These are phyloP conservation scores for Striga asiatica DNA, from an alignment of 257 asterid genomes.

Conservation along the genomic window DNA sequence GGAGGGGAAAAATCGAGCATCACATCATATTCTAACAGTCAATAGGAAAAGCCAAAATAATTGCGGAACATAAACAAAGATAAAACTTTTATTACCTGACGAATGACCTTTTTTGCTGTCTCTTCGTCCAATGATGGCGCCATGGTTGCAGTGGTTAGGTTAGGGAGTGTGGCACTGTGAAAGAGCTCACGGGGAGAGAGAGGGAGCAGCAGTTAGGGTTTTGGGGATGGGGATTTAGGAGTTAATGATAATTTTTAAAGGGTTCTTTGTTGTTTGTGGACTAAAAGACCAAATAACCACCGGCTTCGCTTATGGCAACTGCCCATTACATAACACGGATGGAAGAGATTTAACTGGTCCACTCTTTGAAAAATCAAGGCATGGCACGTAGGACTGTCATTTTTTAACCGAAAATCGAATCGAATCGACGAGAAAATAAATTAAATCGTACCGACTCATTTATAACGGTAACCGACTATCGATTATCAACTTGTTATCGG, in stretches of 20 bases:
- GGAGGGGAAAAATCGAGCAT: neutral
- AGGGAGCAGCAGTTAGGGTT: conserved; percentile 41
- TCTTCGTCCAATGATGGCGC: conserved; percentile 62
- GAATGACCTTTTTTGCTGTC: conserved; percentile 71
- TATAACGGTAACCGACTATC: too few relatives aligned
- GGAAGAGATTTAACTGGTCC: too few relatives aligned
- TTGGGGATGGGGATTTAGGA: conserved; percentile 9
- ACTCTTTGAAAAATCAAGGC: too few relatives aligned
- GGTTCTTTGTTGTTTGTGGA: neutral
- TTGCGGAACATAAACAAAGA: neutral
- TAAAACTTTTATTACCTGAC: conserved; percentile 46
- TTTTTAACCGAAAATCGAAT: too few relatives aligned
- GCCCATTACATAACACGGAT: too few relatives aligned
- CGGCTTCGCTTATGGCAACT: too few relatives aligned
- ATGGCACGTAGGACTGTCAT: too few relatives aligned
- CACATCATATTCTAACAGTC: too few relatives aligned
- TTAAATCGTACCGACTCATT: too few relatives aligned
- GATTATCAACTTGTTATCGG: too few relatives aligned
- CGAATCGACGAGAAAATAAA: too few relatives aligned
- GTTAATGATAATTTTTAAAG: conserved; percentile 1
- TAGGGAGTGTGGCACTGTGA: neutral
- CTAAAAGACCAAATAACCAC: conserved; percentile 16
- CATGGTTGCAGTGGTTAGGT: conserved; percentile 20
- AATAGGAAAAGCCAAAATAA: neutral
- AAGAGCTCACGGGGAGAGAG: neutral